Base-by-base conservation (phyloP, 805 yeast species). In the Scheffersomyces amazonensis region DNA sequence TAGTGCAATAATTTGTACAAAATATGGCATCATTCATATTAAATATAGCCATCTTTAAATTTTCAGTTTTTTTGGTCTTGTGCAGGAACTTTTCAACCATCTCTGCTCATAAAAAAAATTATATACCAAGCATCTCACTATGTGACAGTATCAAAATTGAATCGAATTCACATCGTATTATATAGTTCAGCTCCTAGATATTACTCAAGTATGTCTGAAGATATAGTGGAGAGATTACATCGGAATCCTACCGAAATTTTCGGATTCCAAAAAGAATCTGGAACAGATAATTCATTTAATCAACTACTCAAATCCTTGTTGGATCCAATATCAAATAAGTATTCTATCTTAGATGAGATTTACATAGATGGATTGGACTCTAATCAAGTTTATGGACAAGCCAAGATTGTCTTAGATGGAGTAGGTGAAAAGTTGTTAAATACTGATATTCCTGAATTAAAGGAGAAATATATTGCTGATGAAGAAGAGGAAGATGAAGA, bases 321-420 rank as follows among this genome's bases (percentile, higher is more conserved):
- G 38, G 88, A 83, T 52, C 83, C 85, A 4, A 65, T 83, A 23
- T 71, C 80, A 17, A 58, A 60, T 32, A 64, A 66, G 39, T 60
- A 62, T 44, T 76, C 93, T 1, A 83, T 85, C 5, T 68, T 91
- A 16, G 96, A 89, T 59, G 89, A 87, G 55, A 73, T 91, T 16
- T 79, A 83, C 49, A 73, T 84, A 11, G 95, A 89, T 34, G 98
- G 96, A 1, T 68, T 91, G 38, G 96, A 87, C 58, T 81, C 96
- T 17, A 76, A 83, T 28, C 98, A 91, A 56, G 89, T 93, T 0
- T 91, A 91, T 88, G 95, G 91, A 39, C 98, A 91, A 62, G 82
- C 87, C 2, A 87, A 86, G 60, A 75, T 91, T 65, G 82, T 91
- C 15, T 66, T 88, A 27, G 96, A 89, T 41, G 83, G 83, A 6